phyloP scores from a whole-genome alignment of 1,284 basidiomycete species.

The Ganoderma lucidum region DNA sequence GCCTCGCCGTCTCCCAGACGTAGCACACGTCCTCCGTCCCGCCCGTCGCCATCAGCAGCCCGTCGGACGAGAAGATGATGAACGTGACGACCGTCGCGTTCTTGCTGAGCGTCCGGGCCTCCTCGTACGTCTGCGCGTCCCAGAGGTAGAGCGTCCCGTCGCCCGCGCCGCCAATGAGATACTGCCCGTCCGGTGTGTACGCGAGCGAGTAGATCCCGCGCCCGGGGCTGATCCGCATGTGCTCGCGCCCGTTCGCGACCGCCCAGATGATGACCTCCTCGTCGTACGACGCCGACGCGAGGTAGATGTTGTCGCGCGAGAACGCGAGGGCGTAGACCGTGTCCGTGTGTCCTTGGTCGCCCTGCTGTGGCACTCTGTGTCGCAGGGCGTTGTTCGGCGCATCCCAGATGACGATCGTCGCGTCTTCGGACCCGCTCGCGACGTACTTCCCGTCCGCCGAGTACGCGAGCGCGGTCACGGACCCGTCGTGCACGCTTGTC shows the following conservation, averaged over 20 bases:
- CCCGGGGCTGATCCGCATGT: constrained; percentile 13
- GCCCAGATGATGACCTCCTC: constrained; percentile 21
- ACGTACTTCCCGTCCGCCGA: constrained; percentile 32
- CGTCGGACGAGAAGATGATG: constrained; percentile 37
- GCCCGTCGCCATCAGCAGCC: constrained; percentile 30
- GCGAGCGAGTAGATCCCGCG: constrained; percentile 29
- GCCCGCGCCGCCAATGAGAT: constrained; percentile 33
- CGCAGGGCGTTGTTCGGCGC: constrained; percentile 11
- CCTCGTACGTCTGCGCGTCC: constrained; percentile 28
- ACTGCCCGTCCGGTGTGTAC: constrained; percentile 36
- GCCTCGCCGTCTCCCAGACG: constrained; percentile 30
- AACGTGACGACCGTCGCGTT: constrained; percentile 32
- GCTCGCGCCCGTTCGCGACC: constrained; percentile 5
- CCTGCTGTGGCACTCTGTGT: constrained; percentile 7
- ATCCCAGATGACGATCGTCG: constrained; percentile 36
- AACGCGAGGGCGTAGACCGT: constrained; percentile 32
- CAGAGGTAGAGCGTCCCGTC: constrained; percentile 37
- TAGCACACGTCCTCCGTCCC: constrained; percentile 28
- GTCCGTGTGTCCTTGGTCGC: constrained; percentile 21
- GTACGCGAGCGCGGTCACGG: constrained; percentile 30
- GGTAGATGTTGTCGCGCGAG: constrained; percentile 30
- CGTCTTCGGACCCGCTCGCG: constrained; percentile 36
- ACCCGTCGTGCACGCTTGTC: constrained; percentile 12
- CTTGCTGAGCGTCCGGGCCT: constrained; percentile 11
- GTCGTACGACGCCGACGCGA: constrained; percentile 31